Base-by-base conservation (phyloP, 2,329 filamentous ascomycete genomes). In the Colletotrichum musicola region DNA sequence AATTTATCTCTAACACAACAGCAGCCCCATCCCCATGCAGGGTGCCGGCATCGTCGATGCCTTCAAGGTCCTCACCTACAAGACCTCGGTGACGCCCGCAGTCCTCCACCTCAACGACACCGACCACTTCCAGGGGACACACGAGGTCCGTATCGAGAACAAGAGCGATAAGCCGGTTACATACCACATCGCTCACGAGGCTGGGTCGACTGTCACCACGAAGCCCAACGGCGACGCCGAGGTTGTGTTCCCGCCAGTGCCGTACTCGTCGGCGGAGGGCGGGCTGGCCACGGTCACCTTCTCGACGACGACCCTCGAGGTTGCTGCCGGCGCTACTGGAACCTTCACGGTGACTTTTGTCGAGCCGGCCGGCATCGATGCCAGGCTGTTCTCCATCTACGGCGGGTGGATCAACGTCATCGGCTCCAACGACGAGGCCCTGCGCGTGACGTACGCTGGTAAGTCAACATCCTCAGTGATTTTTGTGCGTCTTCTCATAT, bases 71-170 rank as follows among this genome's bases (percentile, higher is more conserved):
- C 72, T 81, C n/a, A 74, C 79, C 22, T 73, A 77, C 20, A 75
- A 71, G 4, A 80, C 77, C 6, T 66, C 74, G 25, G 69, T 82
- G 46, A 74, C 75, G 70, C 84, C 82, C 4, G 85, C 85, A 7
- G 86, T 84, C 74, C 77, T 92, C 18, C 83, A 86, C 6, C 89
- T 91, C 77, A 91, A 91, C 74, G 89, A 91, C 74, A 89, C 88
- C 0, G 85, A 86, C 70, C 75, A 90, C 79, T 85, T 89, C 69
- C 75, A 76, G 38, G 76, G 80, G 12, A 80, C 77, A 1, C 79
- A 84, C 59, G 82, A 83, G 70, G 88, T 91, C 73, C 83, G 79
- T 38, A 81, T 91, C 70, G 81, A 77, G 72, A 91, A 91, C 79
- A 79, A 80, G 4, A 85, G 84, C 50, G 76, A 76, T 13, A 78